These are phyloP conservation scores for Metrosideros polymorpha DNA, from an alignment of 441 rosid species.

Conservation along the genomic window DNA sequence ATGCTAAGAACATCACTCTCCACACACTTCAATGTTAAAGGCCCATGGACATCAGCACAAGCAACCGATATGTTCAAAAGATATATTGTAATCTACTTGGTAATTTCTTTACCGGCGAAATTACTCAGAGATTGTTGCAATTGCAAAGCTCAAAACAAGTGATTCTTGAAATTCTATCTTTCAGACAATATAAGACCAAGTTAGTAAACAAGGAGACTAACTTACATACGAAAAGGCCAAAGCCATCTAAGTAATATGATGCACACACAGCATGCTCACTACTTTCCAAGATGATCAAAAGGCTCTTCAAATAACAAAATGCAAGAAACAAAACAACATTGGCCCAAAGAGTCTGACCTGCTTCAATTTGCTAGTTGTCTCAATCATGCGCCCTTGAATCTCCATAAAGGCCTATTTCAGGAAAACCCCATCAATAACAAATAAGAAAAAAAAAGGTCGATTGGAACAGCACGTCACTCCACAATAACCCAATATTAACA, in stretches of 20 bases:
- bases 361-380: conserved; percentile 70
- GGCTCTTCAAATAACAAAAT: neutral
- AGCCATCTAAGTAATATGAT: neutral
- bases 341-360: conserved; percentile 29
- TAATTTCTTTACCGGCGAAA: neutral
- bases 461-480: neutral
- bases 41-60: neutral
- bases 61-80: neutral
- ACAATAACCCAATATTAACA: neutral
- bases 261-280: neutral
- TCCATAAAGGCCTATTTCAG: conserved; percentile 60
- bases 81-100: neutral
- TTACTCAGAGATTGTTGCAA: neutral
- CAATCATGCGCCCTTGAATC: conserved; percentile 87
- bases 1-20: neutral
- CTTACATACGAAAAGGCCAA: neutral
- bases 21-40: neutral
- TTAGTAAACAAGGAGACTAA: neutral
- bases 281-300: neutral
- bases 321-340: neutral
- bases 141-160: neutral
- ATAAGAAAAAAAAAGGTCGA: neutral
- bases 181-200: neutral
- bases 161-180: neutral
- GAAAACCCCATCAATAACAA: neutral